These are phyloP conservation scores for Penicillium aurantiogriseum DNA, from an alignment of 2,329 filamentous ascomycete genomes.

Conservation along the genomic window DNA sequence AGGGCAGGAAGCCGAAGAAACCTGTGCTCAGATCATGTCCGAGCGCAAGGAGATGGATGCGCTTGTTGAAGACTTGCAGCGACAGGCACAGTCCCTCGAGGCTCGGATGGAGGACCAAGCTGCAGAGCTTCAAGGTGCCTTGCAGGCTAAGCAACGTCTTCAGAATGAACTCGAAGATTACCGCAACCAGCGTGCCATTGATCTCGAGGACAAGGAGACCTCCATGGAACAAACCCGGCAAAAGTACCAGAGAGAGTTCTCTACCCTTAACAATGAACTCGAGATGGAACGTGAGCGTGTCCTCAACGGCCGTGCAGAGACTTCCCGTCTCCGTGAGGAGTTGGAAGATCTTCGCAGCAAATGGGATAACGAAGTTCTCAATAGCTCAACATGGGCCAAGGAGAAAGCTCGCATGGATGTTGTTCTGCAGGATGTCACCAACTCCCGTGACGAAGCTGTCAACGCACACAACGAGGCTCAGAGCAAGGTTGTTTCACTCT, in stretches of 20 bases:
- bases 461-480: constrained; percentile 94
- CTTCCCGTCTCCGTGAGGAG: constrained; percentile 86
- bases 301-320: constrained; percentile 79
- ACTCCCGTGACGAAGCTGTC: constrained; percentile 90
- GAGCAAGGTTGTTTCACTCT: constrained; percentile 81
- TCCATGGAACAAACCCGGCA: constrained; percentile 95
- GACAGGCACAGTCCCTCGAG: constrained; percentile 83
- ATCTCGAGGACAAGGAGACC: constrained; percentile 93
- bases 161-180: constrained; percentile 98
- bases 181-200: constrained; percentile 87
- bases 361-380: constrained; percentile 97
- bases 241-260: constrained; percentile 94
- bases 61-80: constrained; percentile 83
- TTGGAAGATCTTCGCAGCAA: constrained; percentile 91
- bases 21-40: constrained; percentile 83
- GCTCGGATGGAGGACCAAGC: constrained; percentile 88
- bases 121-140: constrained; percentile 79
- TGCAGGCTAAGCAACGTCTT: constrained; percentile 88
- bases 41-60: constrained; percentile 89
- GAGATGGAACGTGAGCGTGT: constrained; percentile 90
- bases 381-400: constrained; percentile 97
- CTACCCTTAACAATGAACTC: constrained; percentile 83
- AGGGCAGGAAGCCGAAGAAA: constrained; percentile 86
- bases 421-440: constrained; percentile 81
- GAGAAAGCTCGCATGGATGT: constrained; percentile 91